A percentile compares a stretch with the other conserved stretches of the same genome.
Evolutionary conservation across 2,329 filamentous ascomycete species (phyloP).

Genomic region (Dactylellina drechsleri): DNA sequence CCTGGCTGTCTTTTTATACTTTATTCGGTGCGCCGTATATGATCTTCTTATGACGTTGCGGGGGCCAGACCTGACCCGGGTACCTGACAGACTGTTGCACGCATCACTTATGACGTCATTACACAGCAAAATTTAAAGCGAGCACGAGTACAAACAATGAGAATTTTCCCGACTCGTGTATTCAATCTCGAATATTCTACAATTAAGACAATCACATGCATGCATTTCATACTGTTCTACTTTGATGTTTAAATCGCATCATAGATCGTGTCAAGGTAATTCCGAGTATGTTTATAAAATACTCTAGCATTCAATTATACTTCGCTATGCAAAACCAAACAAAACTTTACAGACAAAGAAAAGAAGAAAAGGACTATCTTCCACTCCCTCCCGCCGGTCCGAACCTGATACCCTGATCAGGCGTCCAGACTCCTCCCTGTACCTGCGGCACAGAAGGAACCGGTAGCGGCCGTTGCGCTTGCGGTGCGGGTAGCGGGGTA

Average conservation of each 20-base stretch:
- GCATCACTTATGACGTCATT: constrained; percentile 44
- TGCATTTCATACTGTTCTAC: too few relatives aligned
- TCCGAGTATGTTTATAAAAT: too few relatives aligned
- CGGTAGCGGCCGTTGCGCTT: constrained; percentile 61
- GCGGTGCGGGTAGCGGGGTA: constrained; percentile 69
- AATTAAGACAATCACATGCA: too few relatives aligned
- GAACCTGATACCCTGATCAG: constrained; percentile 83
- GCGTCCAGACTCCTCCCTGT: constrained; percentile 76
- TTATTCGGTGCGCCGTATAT: not conserved
- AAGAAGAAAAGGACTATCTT: constrained; percentile 17
- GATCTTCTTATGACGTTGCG: constrained; percentile 23
- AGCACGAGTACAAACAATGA: not conserved
- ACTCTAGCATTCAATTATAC: not conserved
- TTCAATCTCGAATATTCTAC: too few relatives aligned
- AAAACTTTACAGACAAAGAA: not conserved
- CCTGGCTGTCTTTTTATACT: constrained; percentile 6
- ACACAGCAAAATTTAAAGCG: not conserved
- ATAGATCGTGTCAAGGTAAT: too few relatives aligned
- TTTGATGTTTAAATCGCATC: too few relatives aligned
- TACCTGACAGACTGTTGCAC: not conserved
- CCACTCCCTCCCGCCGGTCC: constrained; percentile 62
- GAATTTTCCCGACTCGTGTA: too few relatives aligned
- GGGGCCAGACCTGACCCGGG: not conserved
- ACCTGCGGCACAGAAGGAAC: constrained; percentile 62
- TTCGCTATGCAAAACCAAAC: constrained; percentile 12